Percentiles rank a stretch among this genome's conserved stretches.
Conservation (phyloP, 768 basidiomycete species). For the Boletus vermiculosoides region DNA sequence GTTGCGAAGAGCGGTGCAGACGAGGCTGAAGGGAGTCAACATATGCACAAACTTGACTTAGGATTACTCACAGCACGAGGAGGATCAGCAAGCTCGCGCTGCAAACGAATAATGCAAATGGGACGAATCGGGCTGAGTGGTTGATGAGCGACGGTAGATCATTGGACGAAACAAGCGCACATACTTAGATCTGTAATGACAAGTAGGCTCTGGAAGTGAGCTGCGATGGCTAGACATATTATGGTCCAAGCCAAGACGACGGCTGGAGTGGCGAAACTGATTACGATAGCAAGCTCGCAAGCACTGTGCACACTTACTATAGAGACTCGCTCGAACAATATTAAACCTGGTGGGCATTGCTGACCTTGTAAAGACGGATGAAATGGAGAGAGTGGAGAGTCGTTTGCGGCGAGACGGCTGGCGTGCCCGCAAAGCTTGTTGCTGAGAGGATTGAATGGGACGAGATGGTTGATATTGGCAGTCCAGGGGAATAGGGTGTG, state of each 20-base stretch:
- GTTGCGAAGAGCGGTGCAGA: constrained; percentile 60
- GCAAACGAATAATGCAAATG: constrained; percentile 81
- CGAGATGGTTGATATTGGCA: constrained; percentile 27
- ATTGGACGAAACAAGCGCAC: constrained; percentile 22
- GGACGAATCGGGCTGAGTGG: constrained; percentile 74
- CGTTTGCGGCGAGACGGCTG: constrained; percentile 37
- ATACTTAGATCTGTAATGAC: constrained; percentile 78
- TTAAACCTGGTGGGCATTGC: constrained; percentile 74
- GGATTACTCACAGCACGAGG: constrained; percentile 54
- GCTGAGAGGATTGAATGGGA: constrained; percentile 19
- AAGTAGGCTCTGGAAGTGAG: constrained; percentile 69
- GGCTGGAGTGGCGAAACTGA: constrained; percentile 37
- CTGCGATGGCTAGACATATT: constrained; percentile 78
- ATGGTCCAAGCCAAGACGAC: constrained; percentile 71
- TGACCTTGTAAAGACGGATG: constrained; percentile 31
- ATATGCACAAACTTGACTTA: background rate
- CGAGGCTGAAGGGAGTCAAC: constrained; percentile 44
- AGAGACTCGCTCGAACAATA: constrained; percentile 63
- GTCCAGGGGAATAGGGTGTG: constrained; percentile 24
- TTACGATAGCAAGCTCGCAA: constrained; percentile 4
- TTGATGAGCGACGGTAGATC: constrained; percentile 1
- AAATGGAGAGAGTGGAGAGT: constrained; percentile 29
- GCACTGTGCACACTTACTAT: constrained; percentile 45
- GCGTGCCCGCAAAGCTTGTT: constrained; percentile 22
- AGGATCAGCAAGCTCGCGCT: constrained; percentile 68